A percentile compares a stretch with the other conserved stretches of the same genome.
These are phyloP conservation scores for Aspergillus piperis DNA, from an alignment of 2,329 filamentous ascomycete genomes.

Conservation along the genomic window DNA sequence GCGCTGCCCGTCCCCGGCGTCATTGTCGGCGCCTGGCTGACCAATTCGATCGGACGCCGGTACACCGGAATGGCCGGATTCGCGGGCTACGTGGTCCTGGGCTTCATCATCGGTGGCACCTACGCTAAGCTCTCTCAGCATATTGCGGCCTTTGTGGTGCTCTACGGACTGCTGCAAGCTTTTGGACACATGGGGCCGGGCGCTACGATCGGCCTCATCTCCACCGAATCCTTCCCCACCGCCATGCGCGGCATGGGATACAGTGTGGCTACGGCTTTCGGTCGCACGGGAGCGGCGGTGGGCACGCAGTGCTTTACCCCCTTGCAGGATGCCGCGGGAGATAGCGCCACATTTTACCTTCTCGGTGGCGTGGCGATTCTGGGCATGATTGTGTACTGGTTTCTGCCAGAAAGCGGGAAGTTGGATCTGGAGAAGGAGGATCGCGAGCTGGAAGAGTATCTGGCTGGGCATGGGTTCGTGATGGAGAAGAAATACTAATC, in stretches of 20 bases:
- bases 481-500: constrained; percentile 4
- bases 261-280: constrained; percentile 37
- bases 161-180: constrained; percentile 36
- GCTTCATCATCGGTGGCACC: constrained; percentile 36
- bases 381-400: constrained; percentile 31
- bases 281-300: constrained; percentile 37
- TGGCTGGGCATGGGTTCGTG: constrained; percentile 25
- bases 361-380: constrained; percentile 32
- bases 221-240: constrained; percentile 36
- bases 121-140: constrained; percentile 29
- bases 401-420: constrained; percentile 34
- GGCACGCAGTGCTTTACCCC: constrained; percentile 39
- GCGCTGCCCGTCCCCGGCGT: constrained; percentile 38
- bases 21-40: constrained; percentile 35
- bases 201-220: constrained; percentile 36
- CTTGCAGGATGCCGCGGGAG: constrained; percentile 30
- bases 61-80: constrained; percentile 36
- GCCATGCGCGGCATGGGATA: constrained; percentile 37
- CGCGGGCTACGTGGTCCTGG: constrained; percentile 28
- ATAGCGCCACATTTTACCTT: constrained; percentile 36
- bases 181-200: constrained; percentile 40
- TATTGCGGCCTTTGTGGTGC: constrained; percentile 36
- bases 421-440: constrained; percentile 33
- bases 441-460: constrained; percentile 23
- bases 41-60: constrained; percentile 34